Percentiles rank a stretch among this genome's conserved stretches.
Evolutionary conservation across 768 basidiomycete species (phyloP).

Genomic region (Hypholoma sublateritium): DNA sequence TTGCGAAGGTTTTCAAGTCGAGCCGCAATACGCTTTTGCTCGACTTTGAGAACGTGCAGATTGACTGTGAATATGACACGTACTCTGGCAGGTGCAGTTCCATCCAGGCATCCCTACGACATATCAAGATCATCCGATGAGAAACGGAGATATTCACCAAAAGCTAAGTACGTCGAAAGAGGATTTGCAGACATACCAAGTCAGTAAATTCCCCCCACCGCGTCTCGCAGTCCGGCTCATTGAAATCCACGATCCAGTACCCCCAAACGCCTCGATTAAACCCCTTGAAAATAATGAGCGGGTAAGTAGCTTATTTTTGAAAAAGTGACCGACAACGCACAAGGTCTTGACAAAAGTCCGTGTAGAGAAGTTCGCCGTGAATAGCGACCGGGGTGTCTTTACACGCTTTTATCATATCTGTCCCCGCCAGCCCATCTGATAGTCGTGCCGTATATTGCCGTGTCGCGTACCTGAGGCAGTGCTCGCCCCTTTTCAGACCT

Average conservation of each 20-base stretch:
- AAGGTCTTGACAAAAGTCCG: conserved; percentile 29
- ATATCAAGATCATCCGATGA: background rate
- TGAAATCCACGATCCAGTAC: conserved; percentile 26
- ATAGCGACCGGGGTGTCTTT: conserved; percentile 24
- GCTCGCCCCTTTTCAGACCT: conserved; percentile 13
- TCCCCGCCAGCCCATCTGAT: conserved; percentile 2
- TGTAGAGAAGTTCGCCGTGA: conserved; percentile 19
- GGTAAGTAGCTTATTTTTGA: background rate
- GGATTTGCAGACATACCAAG: conserved; percentile 13
- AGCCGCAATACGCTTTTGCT: conserved; percentile 21
- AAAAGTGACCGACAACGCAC: conserved; percentile 11
- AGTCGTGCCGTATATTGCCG: conserved; percentile 28
- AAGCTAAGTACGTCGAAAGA: background rate
- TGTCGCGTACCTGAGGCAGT: conserved; percentile 28
- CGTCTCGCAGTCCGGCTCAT: conserved; percentile 27
- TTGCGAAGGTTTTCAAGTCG: conserved; percentile 23
- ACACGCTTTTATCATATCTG: conserved; percentile 22
- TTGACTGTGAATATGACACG: background rate
- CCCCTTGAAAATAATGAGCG: conserved; percentile 14
- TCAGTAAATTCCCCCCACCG: conserved; percentile 27
- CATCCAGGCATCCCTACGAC: conserved; percentile 18
- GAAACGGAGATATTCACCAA: background rate
- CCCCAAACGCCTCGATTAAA: conserved; percentile 28
- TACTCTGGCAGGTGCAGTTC: conserved; percentile 10
- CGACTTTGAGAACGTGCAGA: background rate